Evolutionary conservation across 495 filamentous ascomycete species (phyloP).

Genomic region (Trichoderma reesei): DNA sequence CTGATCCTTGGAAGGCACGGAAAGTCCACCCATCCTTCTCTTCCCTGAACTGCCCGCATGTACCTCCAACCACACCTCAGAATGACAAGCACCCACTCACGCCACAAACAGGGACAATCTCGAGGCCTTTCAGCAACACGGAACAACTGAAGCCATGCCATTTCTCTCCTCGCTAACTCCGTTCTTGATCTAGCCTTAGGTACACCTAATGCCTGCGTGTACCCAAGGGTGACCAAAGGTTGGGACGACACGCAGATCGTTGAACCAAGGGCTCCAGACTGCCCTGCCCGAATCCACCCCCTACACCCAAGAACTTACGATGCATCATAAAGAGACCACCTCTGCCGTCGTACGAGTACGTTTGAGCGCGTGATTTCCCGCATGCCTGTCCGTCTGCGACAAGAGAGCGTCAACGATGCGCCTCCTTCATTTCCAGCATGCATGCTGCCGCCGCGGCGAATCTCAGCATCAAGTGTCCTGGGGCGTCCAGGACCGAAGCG

Average conservation of each 20-base stretch:
- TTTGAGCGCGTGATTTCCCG: conserved; percentile 4
- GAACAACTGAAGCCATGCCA: not conserved
- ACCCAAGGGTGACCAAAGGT: not conserved
- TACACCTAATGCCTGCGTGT: not conserved
- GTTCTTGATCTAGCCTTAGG: too few relatives aligned
- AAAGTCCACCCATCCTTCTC: not conserved
- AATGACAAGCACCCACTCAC: not conserved
- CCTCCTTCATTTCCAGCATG: conserved; percentile 4
- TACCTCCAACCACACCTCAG: too few relatives aligned
- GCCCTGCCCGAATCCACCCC: not conserved
- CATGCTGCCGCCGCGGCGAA: not conserved
- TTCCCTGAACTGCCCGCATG: not conserved
- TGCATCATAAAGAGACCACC: not conserved
- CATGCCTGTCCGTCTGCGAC: conserved; percentile 6
- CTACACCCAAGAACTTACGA: not conserved
- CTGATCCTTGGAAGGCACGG: not conserved
- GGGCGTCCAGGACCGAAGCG: not conserved
- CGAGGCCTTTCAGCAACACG: too few relatives aligned
- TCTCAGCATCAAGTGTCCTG: not conserved
- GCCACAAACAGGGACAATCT: too few relatives aligned
- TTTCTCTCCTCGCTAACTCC: not conserved
- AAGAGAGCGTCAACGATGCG: not conserved
- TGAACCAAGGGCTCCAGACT: not conserved
- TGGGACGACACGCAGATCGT: not conserved
- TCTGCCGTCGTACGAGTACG: not conserved